phyloP scores from a whole-genome alignment of 2,329 filamentous ascomycete species.

The Huntiella bhutanensis region DNA sequence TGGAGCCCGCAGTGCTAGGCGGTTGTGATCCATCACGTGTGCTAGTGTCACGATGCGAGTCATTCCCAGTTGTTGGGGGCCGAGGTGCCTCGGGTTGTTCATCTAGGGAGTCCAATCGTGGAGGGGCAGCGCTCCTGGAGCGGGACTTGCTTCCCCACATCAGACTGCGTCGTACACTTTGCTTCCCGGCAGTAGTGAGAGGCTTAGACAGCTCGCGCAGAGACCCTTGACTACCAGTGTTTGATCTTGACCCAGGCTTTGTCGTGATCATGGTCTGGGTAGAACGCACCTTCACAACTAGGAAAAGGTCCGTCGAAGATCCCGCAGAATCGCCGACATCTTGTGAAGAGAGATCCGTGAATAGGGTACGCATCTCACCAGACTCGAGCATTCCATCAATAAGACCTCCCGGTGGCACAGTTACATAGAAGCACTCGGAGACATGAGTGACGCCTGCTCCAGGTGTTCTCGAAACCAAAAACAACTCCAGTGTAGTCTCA shows the following conservation, averaged over 20 bases:
- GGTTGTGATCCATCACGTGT: conserved; percentile 17
- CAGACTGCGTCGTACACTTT: conserved; percentile 39
- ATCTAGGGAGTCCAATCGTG: conserved; percentile 38
- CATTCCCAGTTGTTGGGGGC: conserved; percentile 18
- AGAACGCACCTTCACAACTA: conserved; percentile 64
- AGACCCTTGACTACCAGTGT: conserved; percentile 24
- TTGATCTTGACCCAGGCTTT: conserved; percentile 34
- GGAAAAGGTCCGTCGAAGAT: conserved; percentile 54
- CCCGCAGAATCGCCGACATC: conserved; percentile 47
- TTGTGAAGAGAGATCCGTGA: conserved; percentile 63
- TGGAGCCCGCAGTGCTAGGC: conserved; percentile 39
- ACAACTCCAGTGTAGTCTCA: conserved; percentile 56
- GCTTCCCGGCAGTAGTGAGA: conserved; percentile 28
- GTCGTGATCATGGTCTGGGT: conserved; percentile 27
- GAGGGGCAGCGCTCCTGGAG: conserved; percentile 23
- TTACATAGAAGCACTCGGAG: conserved; percentile 67
- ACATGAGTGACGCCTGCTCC: conserved; percentile 45
- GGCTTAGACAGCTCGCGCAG: conserved; percentile 28
- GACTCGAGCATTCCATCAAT: conserved; percentile 46
- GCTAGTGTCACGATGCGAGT: conserved; percentile 25
- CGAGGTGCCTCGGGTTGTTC: conserved; percentile 28
- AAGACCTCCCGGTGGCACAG: conserved; percentile 55
- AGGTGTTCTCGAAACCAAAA: conserved; percentile 53
- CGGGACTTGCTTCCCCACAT: conserved; percentile 48
- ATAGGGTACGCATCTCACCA: conserved; percentile 62